Evolutionary conservation across 805 yeast genomes (phyloP), one percentile per base, ranked within the genome.

Genomic region (Candida oleophila): DNA sequence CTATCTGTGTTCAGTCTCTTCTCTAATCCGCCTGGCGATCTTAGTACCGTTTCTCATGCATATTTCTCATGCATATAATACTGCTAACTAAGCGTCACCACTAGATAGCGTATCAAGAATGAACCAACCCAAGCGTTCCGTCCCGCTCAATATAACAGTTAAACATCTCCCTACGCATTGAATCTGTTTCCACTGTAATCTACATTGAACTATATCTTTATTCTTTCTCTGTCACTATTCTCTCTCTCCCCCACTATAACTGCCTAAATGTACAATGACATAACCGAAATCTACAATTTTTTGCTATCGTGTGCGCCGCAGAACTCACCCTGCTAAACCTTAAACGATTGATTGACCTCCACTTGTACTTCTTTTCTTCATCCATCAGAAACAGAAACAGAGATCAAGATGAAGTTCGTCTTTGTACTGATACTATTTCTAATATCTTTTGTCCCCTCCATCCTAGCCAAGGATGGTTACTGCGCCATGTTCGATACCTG

Each of bases 401-500:
- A n/a, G 15, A 33, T 33, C 18, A n/a, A n/a, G 15, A 4, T 11
- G 4, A 15, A 9, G 4, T 33, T n/a, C 11, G 15, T 33, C 15
- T 18, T n/a, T 11, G 38, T 20, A 35, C 20, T 35, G 16, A n/a
- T 35, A 15, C 20, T 35, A 16, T 15, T 35, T 35, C 21, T 16
- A 16, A 15, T 35, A 15, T 35, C 22, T 4, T 30, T 12, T 16
- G 11, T 15, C 15, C 21, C 33, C 15, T 12, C 16, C 15, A 14
- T 41, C 20, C 4, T 22, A 16, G 39, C 39, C 19, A 20, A 18
- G 14, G 22, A 61, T 3, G 83, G 82, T 2, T 62, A 65, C 41
- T 82, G 87, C 57, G 77, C 84, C 3, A 73, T 80, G 66, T 80
- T 77, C 55, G 84, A 76, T 22, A 68, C 59, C 44, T 89, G 98